phyloP scores from a whole-genome alignment of 2,329 filamentous ascomycete genomes.

The Hypomyces rosellus region DNA sequence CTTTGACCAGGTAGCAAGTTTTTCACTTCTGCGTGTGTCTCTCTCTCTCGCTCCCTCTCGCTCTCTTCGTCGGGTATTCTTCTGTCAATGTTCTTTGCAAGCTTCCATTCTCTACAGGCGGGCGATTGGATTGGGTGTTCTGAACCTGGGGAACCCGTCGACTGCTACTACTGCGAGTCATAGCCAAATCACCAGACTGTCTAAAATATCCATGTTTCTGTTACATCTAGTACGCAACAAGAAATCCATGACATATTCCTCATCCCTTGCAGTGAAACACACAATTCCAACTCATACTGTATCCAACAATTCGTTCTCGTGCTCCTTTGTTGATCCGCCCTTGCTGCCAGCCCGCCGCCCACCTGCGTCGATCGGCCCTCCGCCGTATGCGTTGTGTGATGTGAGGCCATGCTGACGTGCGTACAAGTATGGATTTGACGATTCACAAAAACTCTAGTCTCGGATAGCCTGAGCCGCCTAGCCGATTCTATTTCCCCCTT shows the following conservation, averaged over 20 bases:
- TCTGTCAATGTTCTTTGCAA: not conserved
- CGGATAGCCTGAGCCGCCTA: not conserved
- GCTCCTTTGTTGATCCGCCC: not conserved
- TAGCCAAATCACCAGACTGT: not conserved
- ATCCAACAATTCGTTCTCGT: not conserved
- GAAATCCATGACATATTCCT: not conserved
- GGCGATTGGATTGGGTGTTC: too few species aligned
- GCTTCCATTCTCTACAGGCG: not conserved
- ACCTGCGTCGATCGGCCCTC: slow-evolving; percentile 2
- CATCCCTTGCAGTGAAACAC: slow-evolving; percentile 1
- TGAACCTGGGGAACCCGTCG: not conserved
- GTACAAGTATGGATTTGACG: not conserved
- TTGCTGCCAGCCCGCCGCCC: not conserved
- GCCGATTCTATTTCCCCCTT: too few species aligned
- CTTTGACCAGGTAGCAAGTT: slow-evolving; percentile 15
- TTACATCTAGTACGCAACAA: not conserved
- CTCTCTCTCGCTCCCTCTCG: not conserved
- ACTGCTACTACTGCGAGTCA: slow-evolving; percentile 4
- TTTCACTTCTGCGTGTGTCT: not conserved
- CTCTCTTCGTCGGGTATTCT: slow-evolving; percentile 12
- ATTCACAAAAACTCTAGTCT: not conserved
- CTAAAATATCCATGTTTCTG: too few species aligned
- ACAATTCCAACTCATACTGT: too few species aligned
- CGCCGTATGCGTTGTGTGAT: slow-evolving; percentile 4
- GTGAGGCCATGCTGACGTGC: slow-evolving; percentile 13